These are phyloP conservation scores for Aspergillus pseudonomiae DNA, from an alignment of 2,329 filamentous ascomycete genomes.

Conservation along the genomic window DNA sequence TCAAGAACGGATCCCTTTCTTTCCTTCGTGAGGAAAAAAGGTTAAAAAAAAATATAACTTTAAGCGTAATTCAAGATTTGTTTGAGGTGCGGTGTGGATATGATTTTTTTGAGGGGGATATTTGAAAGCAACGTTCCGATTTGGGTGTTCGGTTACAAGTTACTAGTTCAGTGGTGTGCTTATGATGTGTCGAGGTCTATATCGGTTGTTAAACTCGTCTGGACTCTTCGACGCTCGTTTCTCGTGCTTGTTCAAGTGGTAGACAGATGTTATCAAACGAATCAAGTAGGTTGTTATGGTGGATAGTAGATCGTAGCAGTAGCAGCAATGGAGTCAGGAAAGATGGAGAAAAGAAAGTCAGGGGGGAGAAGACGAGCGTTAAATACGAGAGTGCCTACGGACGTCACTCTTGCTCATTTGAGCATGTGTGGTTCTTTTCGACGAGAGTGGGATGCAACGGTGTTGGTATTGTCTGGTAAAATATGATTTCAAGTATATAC, in stretches of 20 bases:
- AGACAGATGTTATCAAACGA: conserved; percentile 1
- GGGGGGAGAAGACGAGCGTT: background rate
- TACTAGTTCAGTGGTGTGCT: background rate
- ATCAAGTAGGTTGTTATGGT: background rate
- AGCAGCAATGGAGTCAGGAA: background rate
- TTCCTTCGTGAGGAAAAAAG: conserved; percentile 13
- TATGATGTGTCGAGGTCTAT: background rate
- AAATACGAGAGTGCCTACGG: background rate
- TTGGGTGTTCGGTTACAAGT: background rate
- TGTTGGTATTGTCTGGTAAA: background rate
- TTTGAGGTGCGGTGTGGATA: background rate
- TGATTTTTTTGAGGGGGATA: background rate
- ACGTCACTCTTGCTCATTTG: background rate
- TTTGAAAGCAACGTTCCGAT: conserved; percentile 4
- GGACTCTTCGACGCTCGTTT: background rate
- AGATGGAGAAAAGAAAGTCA: background rate
- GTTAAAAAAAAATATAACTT: conserved; percentile 7
- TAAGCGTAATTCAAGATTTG: background rate
- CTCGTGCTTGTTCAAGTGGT: background rate
- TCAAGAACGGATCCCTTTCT: conserved; percentile 13
- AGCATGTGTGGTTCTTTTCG: background rate
- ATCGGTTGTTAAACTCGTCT: background rate
- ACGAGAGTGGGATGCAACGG: background rate
- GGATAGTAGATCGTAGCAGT: background rate
- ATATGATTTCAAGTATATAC: background rate